Conservation (phyloP, 225 moss, liverwort and hornwort genomes). For the Marchantia polymorpha region DNA sequence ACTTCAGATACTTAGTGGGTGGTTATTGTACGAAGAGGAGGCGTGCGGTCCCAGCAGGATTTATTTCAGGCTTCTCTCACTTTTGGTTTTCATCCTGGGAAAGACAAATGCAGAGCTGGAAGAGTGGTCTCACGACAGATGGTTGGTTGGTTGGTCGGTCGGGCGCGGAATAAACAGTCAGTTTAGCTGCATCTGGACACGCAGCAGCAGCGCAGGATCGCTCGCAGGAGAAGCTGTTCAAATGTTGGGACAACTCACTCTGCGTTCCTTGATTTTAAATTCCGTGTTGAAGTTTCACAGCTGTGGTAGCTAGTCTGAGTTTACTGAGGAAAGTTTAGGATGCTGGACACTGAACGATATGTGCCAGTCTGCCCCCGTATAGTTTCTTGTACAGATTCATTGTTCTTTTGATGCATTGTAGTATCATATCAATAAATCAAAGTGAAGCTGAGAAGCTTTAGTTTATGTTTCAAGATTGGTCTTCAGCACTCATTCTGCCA, state of each 20-base stretch:
- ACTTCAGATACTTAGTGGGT: background rate
- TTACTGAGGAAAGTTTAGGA: constrained; percentile 15
- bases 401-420: constrained; percentile 19
- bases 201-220: constrained; percentile 1
- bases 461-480: background rate
- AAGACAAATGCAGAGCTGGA: constrained; percentile 4
- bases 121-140: background rate
- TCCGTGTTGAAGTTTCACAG: constrained; percentile 11
- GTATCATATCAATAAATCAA: constrained; percentile 15
- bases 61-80: constrained; percentile 18
- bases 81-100: constrained; percentile 10
- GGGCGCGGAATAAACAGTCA: background rate
- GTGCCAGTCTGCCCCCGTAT: constrained; percentile 2
- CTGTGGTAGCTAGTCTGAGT: constrained; percentile 14
- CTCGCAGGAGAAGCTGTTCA: constrained; percentile 11
- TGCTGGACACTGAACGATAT: constrained; percentile 5
- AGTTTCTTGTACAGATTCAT: constrained; percentile 22
- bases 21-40: constrained; percentile 9
- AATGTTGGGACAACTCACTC: constrained; percentile 4
- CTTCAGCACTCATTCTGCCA: too few species aligned
- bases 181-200: constrained; percentile 1
- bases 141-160: background rate
- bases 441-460: constrained; percentile 18
- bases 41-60: constrained; percentile 8
- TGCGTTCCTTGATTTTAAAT: constrained; percentile 5